Base-by-base conservation (phyloP, 371 early-diverging fungal species). In the Apophysomyces trapeziformis region DNA sequence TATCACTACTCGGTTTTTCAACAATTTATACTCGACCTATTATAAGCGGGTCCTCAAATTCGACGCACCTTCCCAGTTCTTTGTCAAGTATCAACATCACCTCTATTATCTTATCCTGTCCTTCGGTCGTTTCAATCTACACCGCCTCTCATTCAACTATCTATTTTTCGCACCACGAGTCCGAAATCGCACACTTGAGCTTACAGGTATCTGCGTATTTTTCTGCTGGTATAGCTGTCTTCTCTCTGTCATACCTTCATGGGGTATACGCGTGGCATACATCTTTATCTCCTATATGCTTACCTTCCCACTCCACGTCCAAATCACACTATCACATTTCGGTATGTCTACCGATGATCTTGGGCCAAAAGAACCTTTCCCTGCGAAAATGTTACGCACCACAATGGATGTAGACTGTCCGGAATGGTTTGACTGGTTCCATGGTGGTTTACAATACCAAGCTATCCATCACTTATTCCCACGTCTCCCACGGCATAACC, bases 391-490 rank as follows among this genome's bases (percentile, higher is more conserved):
- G 83, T 78, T 96, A 38, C 87, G 97, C 59, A 98, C 98, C 0
- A 95, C 95, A n/a, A 96, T 97, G 95, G 96, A 98, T 78, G 94
- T 97, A 0, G 94, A 95, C 65, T 98, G 98, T 78, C 94, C 97
- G 9, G 78, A 76, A 66, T 96, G 93, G 93, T 66, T 98, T 46
- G 97, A 98, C 72, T 97, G 96, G 96, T 93, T 96, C 83, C 98
- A 98, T 67, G 98, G 98, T 59, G 98, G 97, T 5, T 83, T 97
- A 32, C 96, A 96, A 74, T 98, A 92, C 83, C 98, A 98, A 79
- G 92, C 92, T n/a, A 92, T 91, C 37, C 98, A 98, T 77, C 98
- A 98, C 75, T 77, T 98, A 44, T 98, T 93, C 79, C 98, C 98
- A 18, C 87, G 97, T 54, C 72, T 96, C 21, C 97, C 98, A 7